Conservation (phyloP, 176 grass and related monocot species). For the Oryza meyeriana region DNA sequence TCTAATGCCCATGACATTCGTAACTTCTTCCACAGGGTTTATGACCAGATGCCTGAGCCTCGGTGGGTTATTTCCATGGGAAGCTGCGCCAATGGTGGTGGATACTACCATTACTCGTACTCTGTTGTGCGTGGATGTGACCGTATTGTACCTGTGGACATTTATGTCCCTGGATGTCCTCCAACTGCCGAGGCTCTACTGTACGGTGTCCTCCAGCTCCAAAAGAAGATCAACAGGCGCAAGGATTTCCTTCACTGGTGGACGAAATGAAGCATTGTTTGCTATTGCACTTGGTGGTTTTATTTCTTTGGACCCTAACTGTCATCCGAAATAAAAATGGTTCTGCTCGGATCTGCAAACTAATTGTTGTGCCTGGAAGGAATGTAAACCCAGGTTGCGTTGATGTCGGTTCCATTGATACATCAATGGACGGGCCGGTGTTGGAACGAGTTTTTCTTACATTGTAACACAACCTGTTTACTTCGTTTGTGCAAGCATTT, state of each 20-base stretch:
- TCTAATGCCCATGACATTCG: neutral
- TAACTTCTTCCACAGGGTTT: constrained; percentile 50
- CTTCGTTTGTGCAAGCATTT: neutral
- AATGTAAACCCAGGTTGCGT: constrained; percentile 7
- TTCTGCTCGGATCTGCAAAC: constrained; percentile 23
- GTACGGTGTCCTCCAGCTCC: constrained; percentile 95
- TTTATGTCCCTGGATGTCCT: constrained; percentile 88
- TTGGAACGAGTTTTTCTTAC: constrained; percentile 17
- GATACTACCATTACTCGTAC: constrained; percentile 97
- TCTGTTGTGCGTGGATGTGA: constrained; percentile 94
- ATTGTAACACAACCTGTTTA: constrained; percentile 22
- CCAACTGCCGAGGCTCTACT: constrained; percentile 92
- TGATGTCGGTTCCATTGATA: neutral
- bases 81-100: constrained; percentile 93
- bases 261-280: constrained; percentile 62
- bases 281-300: constrained; percentile 6
- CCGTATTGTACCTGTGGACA: constrained; percentile 92
- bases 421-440: constrained; percentile 12
- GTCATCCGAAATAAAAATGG: constrained; percentile 52
- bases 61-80: constrained; percentile 98
- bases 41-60: constrained; percentile 98
- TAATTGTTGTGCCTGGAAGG: constrained; percentile 28
- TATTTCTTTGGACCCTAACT: constrained; percentile 21
- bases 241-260: constrained; percentile 99
- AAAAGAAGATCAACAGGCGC: constrained; percentile 97